Base-by-base conservation (phyloP, 768 basidiomycete species). In the Kwoniella botswanensis region DNA sequence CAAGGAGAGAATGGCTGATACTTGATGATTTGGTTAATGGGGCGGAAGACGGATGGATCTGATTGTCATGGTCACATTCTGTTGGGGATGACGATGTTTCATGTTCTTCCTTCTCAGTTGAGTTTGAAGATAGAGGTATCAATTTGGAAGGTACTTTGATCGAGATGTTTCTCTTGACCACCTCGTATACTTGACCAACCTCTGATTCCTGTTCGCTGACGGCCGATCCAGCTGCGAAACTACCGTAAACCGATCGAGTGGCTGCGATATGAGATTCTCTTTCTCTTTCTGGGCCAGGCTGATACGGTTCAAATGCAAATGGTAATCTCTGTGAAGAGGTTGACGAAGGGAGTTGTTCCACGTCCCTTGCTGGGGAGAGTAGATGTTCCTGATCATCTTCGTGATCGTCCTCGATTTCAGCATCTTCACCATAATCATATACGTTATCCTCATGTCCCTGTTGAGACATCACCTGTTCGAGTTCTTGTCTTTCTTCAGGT, bases 141-240 rank as follows among this genome's bases (percentile, higher is more conserved):
- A 75, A 58, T 26, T 57, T 59, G 22, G 70, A 67, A 21, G 76
- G 76, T 9, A 71, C 29, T 60, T 71, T 72, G 53, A 79, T 64
- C 12, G 68, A 71, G 11, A 80, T 43, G 52, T 78, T 75, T 21
- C 79, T 50, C 68, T 77, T 76, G 65, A 78, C 65, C 6, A 73
- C 79, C 55, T 80, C 61, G 54, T 54, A 65, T 5, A 80, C 76
- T 57, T 75, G 74, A 21, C 79, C 79, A 18, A 80, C 70, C 63
- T 80, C 79, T 10, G 63, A 68, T 60, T 80, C 79, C 46, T 71
- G 71, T 26, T 77, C 78, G 44, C 76, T 77, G 10, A 71, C 58
- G 3, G 53, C 75, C n/a, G 65, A 69, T 7, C 59, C 58, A 11
- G 73, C 73, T 9, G 79, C 77, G 22, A 77, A 68, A 13, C 74